Evolutionary conservation across 257 asterid genomes (phyloP), one percentile per base, ranked within the genome.

Genomic region (Plantago elongata): DNA sequence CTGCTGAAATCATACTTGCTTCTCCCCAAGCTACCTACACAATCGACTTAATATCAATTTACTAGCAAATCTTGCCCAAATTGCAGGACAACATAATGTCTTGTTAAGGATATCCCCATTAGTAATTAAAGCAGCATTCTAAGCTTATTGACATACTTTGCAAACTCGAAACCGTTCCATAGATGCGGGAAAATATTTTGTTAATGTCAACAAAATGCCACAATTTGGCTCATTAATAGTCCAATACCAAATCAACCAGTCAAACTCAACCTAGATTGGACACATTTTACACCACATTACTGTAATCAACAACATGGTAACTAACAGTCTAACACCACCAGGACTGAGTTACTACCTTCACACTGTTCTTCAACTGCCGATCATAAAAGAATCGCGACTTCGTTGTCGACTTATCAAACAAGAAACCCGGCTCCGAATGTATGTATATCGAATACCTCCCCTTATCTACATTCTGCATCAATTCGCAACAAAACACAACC

Each of bases 21-120:
- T 87, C 90, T 78, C 99, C 99, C 99, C 99, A 93, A 15, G 77
- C 89, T 79, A 93, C 99, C 99, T 93, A 79, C 78, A 83, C 60
- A 57, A 69, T 62, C 69, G 72, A 42, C 65, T 77, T 37, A 51
- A 65, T 51, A 69, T 78, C 78, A 81, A 67, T 81, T 78, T 54
- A 69, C 40, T 22, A 43, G 40, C 63, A 66, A 13, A 38, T 49
- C 54, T 54, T 59, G 55, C 52, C 16, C 30, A 64, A 62, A 62
- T 22, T 22, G 27, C 27, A 12, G 44, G n/a, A 46, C 49, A 64
- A 11, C 44, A 51, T 47, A 56, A 48, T 12, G 27, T 63, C 50
- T 62, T 69, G 52, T 58, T 49, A 63, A 42, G 14, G 40, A 69
- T 2, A 17, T 61, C 56, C 58, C 15, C 46, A 29, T 47, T 71